A percentile compares a stretch with the other conserved stretches of the same genome.
Evolutionary conservation across 2,329 filamentous ascomycete genomes (phyloP).

Genomic region (Ophiosphaerella herpotricha): DNA sequence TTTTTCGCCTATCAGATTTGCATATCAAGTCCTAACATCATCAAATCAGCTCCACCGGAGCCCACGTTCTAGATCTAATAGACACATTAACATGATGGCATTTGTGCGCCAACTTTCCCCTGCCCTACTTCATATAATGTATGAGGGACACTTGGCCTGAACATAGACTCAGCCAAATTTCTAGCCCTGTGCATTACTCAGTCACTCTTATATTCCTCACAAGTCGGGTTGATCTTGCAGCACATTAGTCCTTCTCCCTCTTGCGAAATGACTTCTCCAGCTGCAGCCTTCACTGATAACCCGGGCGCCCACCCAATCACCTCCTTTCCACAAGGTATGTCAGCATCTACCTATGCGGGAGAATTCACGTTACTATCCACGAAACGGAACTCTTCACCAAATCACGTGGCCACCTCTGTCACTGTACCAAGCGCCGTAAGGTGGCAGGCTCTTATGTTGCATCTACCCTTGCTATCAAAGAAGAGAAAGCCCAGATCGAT

Average conservation of each 20-base stretch:
- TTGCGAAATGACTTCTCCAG: not conserved
- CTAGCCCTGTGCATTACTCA: no score
- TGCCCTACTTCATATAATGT: no score
- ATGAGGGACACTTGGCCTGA: no score
- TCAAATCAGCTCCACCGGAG: no score
- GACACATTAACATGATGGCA: no score
- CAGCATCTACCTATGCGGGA: constrained; percentile 54
- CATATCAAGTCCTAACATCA: no score
- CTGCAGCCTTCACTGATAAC: constrained; percentile 37
- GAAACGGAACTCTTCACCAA: constrained; percentile 53
- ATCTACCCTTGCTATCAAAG: constrained; percentile 49
- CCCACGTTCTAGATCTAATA: no score
- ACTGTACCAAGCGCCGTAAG: constrained; percentile 59
- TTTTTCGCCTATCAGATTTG: no score
- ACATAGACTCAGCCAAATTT: no score
- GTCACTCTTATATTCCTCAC: not conserved
- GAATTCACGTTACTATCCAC: constrained; percentile 55
- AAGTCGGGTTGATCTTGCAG: not conserved
- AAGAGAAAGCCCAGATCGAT: constrained; percentile 52
- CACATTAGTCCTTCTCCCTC: not conserved
- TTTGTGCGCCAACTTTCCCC: no score
- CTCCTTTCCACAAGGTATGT: constrained; percentile 41
- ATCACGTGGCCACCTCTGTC: constrained; percentile 52
- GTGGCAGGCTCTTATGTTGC: constrained; percentile 51
- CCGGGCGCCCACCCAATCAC: constrained; percentile 45